Evolutionary conservation across 306 rosid genomes (phyloP), one percentile per base, ranked within the genome.

Genomic region (Sphenostylis stenocarpa): DNA sequence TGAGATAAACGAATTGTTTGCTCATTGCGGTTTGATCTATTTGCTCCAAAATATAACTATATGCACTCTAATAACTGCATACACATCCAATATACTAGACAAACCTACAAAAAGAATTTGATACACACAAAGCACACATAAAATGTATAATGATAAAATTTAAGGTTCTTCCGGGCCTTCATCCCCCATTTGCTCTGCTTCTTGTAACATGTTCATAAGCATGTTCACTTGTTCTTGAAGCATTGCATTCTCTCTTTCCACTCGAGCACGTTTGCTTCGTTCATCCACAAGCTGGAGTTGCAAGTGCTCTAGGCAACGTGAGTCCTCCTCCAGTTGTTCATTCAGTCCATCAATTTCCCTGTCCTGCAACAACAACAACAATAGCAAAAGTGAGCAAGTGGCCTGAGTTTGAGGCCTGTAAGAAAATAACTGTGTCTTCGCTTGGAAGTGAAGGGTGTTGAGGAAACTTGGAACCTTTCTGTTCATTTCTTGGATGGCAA

Each of bases 401-500:
- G 58, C 17, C 76, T n/a, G 85, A 34, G 41, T 9, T 13, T 69
- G 13, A 43, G 10, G 39, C 3, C 3, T 16, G 24, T 2, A 11
- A 17, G 13, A 6, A 1, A 19, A 24, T 47, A 26, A 2, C 34
- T 45, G 3, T 72, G 26, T 56, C 47, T 8, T 65, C 34, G 64
- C 13, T 70, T 45, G 9, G 16, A 26, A 71, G 68, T 73, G 28
- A 60, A 45, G 82, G 82, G 72, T 48, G 41, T 20, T 15, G 55
- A 70, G 31, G 34, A 71, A 75, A 74, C 4, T 19, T 77, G 34
- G 9, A 52, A 92, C 99, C 98, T 95, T 92, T 88, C 99, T 83
- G 79, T 95, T 95, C 99, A 95, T 95, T 87, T 96, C 99, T 72
- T 89, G 99, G 74, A 96, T 24, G 12, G 98, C 99, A 66, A 96